A percentile compares a stretch with the other conserved stretches of the same genome.
phyloP scores from a whole-genome alignment of 768 basidiomycete species.

The Leccinum barrowsii region DNA sequence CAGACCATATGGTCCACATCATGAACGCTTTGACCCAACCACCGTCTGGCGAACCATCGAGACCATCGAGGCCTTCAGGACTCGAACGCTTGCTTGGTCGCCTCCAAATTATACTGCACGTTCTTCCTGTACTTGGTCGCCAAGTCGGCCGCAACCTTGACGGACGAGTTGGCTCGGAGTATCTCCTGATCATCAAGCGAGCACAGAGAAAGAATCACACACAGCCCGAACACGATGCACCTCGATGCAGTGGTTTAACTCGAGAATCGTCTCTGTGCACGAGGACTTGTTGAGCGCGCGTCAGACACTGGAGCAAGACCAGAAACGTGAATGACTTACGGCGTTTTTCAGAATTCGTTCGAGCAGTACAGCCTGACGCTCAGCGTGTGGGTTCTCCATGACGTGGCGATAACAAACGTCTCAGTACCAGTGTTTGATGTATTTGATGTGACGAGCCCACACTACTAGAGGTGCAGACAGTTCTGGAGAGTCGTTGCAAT shows the following conservation, averaged over 20 bases:
- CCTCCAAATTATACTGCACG: conserved; percentile 87
- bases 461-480: too few relatives aligned
- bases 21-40: neutral
- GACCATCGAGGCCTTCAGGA: neutral
- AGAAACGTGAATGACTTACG: conserved; percentile 40
- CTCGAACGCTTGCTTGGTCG: conserved; percentile 43
- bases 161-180: conserved; percentile 68
- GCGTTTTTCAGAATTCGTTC: conserved; percentile 90
- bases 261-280: conserved; percentile 86
- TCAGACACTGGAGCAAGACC: neutral
- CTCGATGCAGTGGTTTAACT: conserved; percentile 85
- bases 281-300: conserved; percentile 56
- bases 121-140: conserved; percentile 88
- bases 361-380: conserved; percentile 84
- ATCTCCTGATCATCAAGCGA: conserved; percentile 54
- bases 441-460: conserved; percentile 51
- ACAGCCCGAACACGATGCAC: conserved; percentile 34
- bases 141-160: conserved; percentile 79
- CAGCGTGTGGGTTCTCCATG: conserved; percentile 94
- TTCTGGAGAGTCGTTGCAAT: neutral
- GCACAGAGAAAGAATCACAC: neutral
- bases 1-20: neutral
- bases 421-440: neutral
- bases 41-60: neutral
- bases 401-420: conserved; percentile 1